phyloP scores from a whole-genome alignment of 331 rosid species.

The Acacia pycnantha region DNA sequence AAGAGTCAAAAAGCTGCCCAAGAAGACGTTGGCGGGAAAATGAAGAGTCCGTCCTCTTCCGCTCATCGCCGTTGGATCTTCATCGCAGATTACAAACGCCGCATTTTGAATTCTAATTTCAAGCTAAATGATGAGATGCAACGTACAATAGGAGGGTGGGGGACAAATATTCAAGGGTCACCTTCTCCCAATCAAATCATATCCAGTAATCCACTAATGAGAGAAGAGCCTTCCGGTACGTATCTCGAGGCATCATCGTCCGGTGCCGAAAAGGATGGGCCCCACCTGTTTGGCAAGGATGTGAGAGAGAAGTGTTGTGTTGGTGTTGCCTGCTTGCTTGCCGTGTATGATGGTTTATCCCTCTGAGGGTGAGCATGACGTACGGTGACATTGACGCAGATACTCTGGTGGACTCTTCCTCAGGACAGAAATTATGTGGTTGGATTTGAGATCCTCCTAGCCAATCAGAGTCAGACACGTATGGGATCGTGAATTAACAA shows the following conservation, averaged over 20 bases:
- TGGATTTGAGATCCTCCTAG: conserved; percentile 9
- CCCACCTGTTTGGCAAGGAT: background rate
- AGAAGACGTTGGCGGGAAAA: background rate
- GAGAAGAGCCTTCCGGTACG: background rate
- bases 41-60: background rate
- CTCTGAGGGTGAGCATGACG: conserved; percentile 39
- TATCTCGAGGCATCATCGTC: background rate
- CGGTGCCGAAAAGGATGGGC: background rate
- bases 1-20: background rate
- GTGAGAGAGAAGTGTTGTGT: background rate
- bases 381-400: conserved; percentile 46
- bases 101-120: too few species aligned
- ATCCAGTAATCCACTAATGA: background rate
- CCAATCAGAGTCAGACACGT: conserved; percentile 41
- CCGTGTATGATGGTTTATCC: conserved; percentile 43
- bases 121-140: background rate
- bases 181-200: conserved; percentile 18
- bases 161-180: background rate
- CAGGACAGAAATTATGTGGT: background rate
- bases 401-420: conserved; percentile 47
- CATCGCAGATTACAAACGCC: background rate
- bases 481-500: background rate
- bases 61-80: conserved; percentile 8
- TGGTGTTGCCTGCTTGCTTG: conserved; percentile 27
- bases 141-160: background rate